Percentiles rank a stretch among this genome's conserved stretches.
Conservation (phyloP, 148 eudicot genomes). For the Rhododendron molle region DNA sequence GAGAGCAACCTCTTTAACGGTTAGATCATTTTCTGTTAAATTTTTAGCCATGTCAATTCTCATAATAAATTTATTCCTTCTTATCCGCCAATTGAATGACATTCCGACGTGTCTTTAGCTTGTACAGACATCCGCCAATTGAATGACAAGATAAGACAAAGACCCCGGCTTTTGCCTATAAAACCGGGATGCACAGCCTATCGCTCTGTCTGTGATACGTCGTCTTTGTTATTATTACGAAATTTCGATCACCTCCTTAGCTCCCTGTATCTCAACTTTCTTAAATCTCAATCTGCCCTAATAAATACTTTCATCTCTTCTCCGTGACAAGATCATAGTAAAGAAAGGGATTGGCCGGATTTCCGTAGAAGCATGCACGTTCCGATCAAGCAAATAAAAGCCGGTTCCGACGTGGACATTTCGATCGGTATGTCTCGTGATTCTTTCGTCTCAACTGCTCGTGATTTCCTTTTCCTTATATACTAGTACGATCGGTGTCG, state of each 20-base stretch:
- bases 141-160: neutral
- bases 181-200: neutral
- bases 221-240: neutral
- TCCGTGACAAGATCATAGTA: neutral
- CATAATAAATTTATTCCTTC: too few relatives aligned
- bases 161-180: neutral
- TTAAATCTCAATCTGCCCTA: neutral
- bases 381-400: neutral
- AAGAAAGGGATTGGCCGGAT: neutral
- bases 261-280: neutral
- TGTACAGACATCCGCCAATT: neutral
- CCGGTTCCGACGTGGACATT: neutral
- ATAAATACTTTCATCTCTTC: neutral
- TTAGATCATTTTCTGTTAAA: too few relatives aligned
- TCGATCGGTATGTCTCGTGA: constrained; percentile 3
- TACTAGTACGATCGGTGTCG: too few relatives aligned
- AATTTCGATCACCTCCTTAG: neutral
- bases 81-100: too few relatives aligned
- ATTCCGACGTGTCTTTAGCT: too few relatives aligned
- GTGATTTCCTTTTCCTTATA: neutral
- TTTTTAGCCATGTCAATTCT: too few relatives aligned
- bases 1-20: too few relatives aligned
- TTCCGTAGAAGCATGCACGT: neutral
- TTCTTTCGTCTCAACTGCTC: neutral
- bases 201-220: neutral